Conservation (phyloP, 2,329 filamentous ascomycete genomes). For the Hawksworthiomyces lignivorus region DNA sequence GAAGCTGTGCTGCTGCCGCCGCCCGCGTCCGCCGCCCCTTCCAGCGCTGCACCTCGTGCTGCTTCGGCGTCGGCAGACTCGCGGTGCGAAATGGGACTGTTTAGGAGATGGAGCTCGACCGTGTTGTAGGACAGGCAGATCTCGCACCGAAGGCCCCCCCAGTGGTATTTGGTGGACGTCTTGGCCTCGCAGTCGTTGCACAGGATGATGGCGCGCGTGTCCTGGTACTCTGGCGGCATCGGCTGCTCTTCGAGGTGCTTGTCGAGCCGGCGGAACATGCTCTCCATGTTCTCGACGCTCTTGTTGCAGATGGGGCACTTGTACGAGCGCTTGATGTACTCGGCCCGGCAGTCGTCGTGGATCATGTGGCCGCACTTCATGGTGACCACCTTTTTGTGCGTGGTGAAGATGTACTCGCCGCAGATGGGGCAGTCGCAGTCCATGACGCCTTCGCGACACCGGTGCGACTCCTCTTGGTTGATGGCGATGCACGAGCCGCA, state of each 20-base stretch:
- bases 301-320: conserved; percentile 96
- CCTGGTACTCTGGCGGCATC: conserved; percentile 77
- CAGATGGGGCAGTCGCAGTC: conserved; percentile 97
- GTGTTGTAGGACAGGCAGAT: conserved; percentile 66
- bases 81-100: conserved; percentile 37
- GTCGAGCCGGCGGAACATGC: conserved; percentile 85
- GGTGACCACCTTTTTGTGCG: conserved; percentile 78
- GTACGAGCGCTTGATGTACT: conserved; percentile 85
- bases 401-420: conserved; percentile 93
- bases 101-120: conserved; percentile 47
- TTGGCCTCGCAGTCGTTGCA: conserved; percentile 94
- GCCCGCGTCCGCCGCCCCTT: too few species aligned
- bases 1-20: too few species aligned
- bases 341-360: conserved; percentile 79
- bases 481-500: conserved; percentile 95
- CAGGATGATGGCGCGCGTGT: conserved; percentile 73
- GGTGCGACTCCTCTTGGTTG: conserved; percentile 73
- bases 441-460: conserved; percentile 87
- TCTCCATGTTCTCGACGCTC: conserved; percentile 95
- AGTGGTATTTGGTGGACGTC: conserved; percentile 83
- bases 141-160: conserved; percentile 85
- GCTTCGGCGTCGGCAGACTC: conserved; percentile 20
- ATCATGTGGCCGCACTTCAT: conserved; percentile 96
- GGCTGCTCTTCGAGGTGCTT: conserved; percentile 81
- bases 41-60: too few species aligned